Evolutionary conservation across 805 yeast genomes (phyloP), one percentile per base, ranked within the genome.

Genomic region (Kluyveromyces siamensis): DNA sequence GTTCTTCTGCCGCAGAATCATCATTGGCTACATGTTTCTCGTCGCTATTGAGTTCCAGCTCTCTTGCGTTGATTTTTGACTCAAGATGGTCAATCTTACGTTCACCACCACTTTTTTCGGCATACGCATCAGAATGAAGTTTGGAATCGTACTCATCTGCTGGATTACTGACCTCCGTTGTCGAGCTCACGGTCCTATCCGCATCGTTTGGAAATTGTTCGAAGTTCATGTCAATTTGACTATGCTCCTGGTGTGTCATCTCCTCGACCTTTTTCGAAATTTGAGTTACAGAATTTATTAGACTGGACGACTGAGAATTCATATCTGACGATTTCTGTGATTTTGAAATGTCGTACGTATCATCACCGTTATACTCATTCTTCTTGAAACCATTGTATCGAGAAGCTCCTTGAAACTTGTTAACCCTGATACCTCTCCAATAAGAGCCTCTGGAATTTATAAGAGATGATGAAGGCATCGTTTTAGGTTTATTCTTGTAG

Each of bases 281-380:
- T 37, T 55, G 60, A 19, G 59, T 52, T 7, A 60, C 65, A 8
- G 67, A 62, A 46, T 57, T 59, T n/a, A 62, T 61, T 40, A 62
- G 46, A 48, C 66, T 61, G 8, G 66, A 55, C 1, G 62, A 61
- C 14, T 59, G 41, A 8, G 63, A 58, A 48, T 53, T 55, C 8
- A 10, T n/a, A 16, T 27, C 42, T 27, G 40, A n/a, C 7, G 21
- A 18, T 16, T 41, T 46, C 18, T 11, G 41, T 6, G 40, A 2
- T 40, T 36, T 46, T 17, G 44, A 44, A 8, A 46, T 7, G 5
- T 43, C 45, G 14, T 21, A 21, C 27, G 27, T 35, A 35, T 43
- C 39, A n/a, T 43, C 21, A 35, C 27, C 11, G 14, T 16, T 25
- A 21, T 43, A 43, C 10, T 43, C 39, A 43, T 33, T 11, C 36